Conservation (phyloP, 805 yeast species). For the Ogataea allantospora region DNA sequence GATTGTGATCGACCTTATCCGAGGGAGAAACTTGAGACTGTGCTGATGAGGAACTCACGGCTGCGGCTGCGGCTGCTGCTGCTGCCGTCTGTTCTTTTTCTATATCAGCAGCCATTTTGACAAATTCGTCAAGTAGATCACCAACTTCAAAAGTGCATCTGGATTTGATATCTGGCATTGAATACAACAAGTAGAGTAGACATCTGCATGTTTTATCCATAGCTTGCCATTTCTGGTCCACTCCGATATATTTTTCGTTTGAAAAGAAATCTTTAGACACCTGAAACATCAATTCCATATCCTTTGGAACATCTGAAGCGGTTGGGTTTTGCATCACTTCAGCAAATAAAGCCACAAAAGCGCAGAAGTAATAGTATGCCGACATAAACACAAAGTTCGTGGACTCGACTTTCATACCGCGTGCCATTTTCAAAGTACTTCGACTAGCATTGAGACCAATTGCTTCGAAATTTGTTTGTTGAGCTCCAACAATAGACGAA, state of each 20-base stretch:
- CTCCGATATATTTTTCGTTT: slow-evolving; percentile 1
- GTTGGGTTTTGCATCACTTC: slow-evolving; percentile 25
- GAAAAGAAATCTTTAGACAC: slow-evolving; percentile 19
- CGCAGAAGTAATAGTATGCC: slow-evolving; percentile 32
- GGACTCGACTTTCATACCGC: slow-evolving; percentile 14
- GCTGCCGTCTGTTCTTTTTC: neutral
- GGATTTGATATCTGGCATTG: slow-evolving; percentile 17
- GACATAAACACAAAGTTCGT: slow-evolving; percentile 21
- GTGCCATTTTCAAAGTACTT: slow-evolving; percentile 22
- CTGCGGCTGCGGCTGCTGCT: neutral
- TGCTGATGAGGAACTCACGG: neutral
- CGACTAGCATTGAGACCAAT: slow-evolving; percentile 29
- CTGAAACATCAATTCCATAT: slow-evolving; percentile 26
- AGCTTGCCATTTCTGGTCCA: slow-evolving; percentile 17
- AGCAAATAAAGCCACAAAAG: slow-evolving; percentile 31
- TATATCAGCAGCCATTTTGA: slow-evolving; percentile 3
- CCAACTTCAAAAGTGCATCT: slow-evolving; percentile 20
- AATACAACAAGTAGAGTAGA: slow-evolving; percentile 25
- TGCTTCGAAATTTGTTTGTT: slow-evolving; percentile 11
- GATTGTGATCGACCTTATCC: too few species aligned
- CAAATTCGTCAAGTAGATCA: slow-evolving; percentile 20
- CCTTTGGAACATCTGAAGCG: slow-evolving; percentile 15
- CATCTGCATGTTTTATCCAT: slow-evolving; percentile 20
- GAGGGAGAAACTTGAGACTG: neutral
- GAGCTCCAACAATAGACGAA: too few species aligned